Evolutionary conservation across 768 basidiomycete species (phyloP).

Genomic region (Trametes gibbosa): DNA sequence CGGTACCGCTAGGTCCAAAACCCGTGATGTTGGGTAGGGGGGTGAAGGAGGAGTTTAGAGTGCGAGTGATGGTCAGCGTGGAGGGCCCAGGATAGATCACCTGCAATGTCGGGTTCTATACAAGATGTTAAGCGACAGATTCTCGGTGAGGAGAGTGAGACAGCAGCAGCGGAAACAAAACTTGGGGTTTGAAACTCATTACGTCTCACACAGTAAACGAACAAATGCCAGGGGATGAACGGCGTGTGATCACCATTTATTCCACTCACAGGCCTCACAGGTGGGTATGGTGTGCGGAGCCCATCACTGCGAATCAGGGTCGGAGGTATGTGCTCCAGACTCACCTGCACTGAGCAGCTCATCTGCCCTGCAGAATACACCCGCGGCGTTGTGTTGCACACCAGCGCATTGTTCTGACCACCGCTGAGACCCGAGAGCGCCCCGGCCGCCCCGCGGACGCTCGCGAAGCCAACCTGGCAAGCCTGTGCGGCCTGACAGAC

Average conservation of each 20-base stretch:
- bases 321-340: slow-evolving; percentile 27
- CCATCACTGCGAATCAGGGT: no score
- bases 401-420: slow-evolving; percentile 60
- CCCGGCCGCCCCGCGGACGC: slow-evolving; percentile 29
- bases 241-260: no score
- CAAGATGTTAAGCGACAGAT: neutral
- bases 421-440: slow-evolving; percentile 20
- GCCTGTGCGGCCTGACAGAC: slow-evolving; percentile 69
- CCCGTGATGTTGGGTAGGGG: slow-evolving; percentile 63
- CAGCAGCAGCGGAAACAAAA: neutral
- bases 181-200: no score
- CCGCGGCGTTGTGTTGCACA: slow-evolving; percentile 65
- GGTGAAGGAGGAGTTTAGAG: slow-evolving; percentile 64
- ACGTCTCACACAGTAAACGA: no score
- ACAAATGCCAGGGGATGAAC: no score
- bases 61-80: slow-evolving; percentile 77
- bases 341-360: slow-evolving; percentile 79
- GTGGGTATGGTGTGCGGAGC: no score
- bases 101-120: slow-evolving; percentile 82
- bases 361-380: slow-evolving; percentile 82
- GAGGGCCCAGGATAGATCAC: slow-evolving; percentile 67
- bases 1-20: slow-evolving; percentile 50
- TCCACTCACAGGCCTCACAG: no score
- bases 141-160: neutral
- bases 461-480: slow-evolving; percentile 59